Evolutionary conservation across 2,329 filamentous ascomycete genomes (phyloP).

Genomic region (Westerdykella aurantiaca): DNA sequence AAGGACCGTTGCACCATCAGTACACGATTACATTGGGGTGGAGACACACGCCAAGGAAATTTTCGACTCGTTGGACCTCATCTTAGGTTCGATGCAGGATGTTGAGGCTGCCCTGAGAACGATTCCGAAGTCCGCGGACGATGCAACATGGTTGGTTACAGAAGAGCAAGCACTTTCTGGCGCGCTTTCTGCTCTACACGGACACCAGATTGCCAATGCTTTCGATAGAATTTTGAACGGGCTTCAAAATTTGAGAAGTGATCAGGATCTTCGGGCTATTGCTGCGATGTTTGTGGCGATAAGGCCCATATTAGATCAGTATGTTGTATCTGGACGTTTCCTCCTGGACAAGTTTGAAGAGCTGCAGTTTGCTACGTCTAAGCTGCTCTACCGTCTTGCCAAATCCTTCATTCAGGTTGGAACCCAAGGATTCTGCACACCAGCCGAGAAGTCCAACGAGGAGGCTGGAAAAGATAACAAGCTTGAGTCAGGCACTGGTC

Average conservation of each 20-base stretch:
- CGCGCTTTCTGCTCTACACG: slow-evolving; percentile 55
- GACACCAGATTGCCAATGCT: slow-evolving; percentile 48
- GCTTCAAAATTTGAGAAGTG: slow-evolving; percentile 42
- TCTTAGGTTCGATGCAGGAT: slow-evolving; percentile 75
- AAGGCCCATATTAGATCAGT: slow-evolving; percentile 70
- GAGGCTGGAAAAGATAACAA: slow-evolving; percentile 67
- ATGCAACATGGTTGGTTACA: slow-evolving; percentile 58
- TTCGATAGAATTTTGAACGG: slow-evolving; percentile 43
- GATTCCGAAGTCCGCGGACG: slow-evolving; percentile 56
- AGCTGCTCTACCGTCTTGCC: slow-evolving; percentile 68
- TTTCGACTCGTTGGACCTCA: slow-evolving; percentile 63
- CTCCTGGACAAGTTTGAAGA: slow-evolving; percentile 54
- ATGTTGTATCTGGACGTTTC: slow-evolving; percentile 56
- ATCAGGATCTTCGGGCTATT: slow-evolving; percentile 41
- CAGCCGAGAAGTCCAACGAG: slow-evolving; percentile 65
- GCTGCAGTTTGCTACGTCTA: slow-evolving; percentile 65
- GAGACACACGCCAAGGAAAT: slow-evolving; percentile 53
- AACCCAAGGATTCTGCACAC: slow-evolving; percentile 84
- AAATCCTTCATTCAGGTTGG: slow-evolving; percentile 74
- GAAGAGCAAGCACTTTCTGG: slow-evolving; percentile 29
- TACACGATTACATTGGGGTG: slow-evolving; percentile 9
- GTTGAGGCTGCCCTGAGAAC: slow-evolving; percentile 53
- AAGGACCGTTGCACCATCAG: neutral
- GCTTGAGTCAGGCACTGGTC: slow-evolving; percentile 82
- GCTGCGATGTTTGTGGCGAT: slow-evolving; percentile 56